Percentiles rank a stretch among this genome's conserved stretches.
These are phyloP conservation scores for Suillus alpinus DNA, from an alignment of 768 basidiomycete genomes.

Conservation along the genomic window DNA sequence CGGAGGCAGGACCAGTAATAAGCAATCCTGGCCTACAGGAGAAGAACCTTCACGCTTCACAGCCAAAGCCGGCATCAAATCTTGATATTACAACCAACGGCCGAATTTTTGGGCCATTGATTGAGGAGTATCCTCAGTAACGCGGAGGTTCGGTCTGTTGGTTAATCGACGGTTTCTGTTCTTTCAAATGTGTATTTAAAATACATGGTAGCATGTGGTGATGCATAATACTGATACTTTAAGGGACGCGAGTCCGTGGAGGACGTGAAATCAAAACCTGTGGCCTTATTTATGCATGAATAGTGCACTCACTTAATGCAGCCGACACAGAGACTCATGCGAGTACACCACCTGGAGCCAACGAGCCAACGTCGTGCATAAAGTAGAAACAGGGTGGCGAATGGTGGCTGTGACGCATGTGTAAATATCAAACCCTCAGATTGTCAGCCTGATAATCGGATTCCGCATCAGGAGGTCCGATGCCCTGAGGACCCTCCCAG, in stretches of 20 bases:
- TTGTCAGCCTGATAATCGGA: too few species aligned
- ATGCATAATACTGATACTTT: not conserved
- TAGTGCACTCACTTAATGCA: not conserved
- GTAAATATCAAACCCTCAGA: not conserved
- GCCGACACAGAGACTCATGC: not conserved
- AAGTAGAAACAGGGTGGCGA: not conserved
- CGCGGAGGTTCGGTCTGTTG: not conserved
- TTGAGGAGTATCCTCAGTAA: not conserved
- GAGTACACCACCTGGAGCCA: too few species aligned
- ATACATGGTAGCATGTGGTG: not conserved
- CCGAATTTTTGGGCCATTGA: not conserved
- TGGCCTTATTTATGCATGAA: not conserved
- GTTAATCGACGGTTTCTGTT: not conserved
- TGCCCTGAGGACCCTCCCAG: slow-evolving; percentile 1
- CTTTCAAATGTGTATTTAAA: not conserved
- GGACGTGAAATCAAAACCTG: not conserved
- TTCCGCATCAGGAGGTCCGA: not conserved
- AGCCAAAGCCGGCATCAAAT: not conserved
- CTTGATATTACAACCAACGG: not conserved
- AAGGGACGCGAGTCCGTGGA: not conserved
- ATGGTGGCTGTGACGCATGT: not conserved
- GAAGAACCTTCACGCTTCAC: not conserved
- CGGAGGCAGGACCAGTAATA: not conserved
- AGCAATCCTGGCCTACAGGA: not conserved
- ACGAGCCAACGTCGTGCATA: too few species aligned